phyloP scores from a whole-genome alignment of 768 basidiomycete genomes.

The Punctularia strigosozonata region DNA sequence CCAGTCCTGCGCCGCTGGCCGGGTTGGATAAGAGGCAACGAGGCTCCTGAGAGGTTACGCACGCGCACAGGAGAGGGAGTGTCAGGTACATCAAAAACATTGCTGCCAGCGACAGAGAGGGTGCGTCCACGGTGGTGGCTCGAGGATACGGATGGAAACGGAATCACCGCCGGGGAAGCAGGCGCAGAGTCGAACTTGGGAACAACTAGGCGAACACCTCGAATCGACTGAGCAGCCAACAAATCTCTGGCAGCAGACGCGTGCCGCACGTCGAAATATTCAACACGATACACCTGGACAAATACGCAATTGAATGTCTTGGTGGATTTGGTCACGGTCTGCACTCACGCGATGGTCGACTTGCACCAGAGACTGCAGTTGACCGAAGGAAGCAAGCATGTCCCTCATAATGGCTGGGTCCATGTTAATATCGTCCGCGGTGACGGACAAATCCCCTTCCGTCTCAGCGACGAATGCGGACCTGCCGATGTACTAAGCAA shows the following conservation, averaged over 20 bases:
- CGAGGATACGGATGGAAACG: too few species aligned
- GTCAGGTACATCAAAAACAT: too few species aligned
- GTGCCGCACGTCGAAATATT: constrained; percentile 56
- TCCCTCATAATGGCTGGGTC: constrained; percentile 12
- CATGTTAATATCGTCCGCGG: constrained; percentile 21
- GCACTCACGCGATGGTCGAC: constrained; percentile 2
- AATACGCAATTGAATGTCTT: neutral
- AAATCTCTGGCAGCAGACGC: constrained; percentile 39
- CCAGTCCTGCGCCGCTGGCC: too few species aligned
- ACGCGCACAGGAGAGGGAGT: too few species aligned
- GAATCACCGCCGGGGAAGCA: too few species aligned
- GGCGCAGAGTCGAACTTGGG: constrained; percentile 17
- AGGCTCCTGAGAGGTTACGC: too few species aligned
- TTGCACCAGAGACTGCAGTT: constrained; percentile 17
- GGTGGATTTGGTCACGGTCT: neutral
- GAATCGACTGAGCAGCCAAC: constrained; percentile 45
- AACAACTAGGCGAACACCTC: constrained; percentile 39
- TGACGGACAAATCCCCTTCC: constrained; percentile 40
- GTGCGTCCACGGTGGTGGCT: too few species aligned
- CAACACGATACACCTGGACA: constrained; percentile 37
- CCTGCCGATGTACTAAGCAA: constrained; percentile 38
- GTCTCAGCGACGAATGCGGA: constrained; percentile 38
- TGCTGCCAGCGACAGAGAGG: too few species aligned
- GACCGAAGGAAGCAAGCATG: constrained; percentile 20
- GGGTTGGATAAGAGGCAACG: too few species aligned